Evolutionary conservation across 2,329 filamentous ascomycete genomes (phyloP).

Genomic region (Hymenoscyphus salicellus): DNA sequence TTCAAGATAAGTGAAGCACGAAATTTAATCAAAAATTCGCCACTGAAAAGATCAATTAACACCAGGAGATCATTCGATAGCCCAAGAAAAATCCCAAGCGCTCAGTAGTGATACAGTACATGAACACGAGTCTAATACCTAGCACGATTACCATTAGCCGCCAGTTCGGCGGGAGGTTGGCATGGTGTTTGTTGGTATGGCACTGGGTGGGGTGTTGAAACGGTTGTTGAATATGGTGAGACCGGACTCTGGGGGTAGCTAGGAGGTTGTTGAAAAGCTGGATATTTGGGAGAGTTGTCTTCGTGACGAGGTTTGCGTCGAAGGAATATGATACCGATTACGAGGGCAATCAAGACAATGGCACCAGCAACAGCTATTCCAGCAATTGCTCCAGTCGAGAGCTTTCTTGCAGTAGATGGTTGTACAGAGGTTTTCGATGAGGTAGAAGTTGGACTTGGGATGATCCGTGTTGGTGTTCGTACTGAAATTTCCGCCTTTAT

Average conservation of each 20-base stretch:
- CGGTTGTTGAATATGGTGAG: neutral
- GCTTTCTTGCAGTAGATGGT: conserved; percentile 41
- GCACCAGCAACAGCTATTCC: conserved; percentile 44
- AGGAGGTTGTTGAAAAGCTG: neutral
- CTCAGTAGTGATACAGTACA: neutral
- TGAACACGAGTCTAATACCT: neutral
- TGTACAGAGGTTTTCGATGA: neutral
- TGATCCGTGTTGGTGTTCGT: conserved; percentile 24
- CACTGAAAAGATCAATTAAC: no score
- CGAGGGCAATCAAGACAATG: conserved; percentile 31
- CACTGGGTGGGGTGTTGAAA: neutral
- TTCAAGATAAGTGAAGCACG: no score
- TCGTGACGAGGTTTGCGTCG: neutral
- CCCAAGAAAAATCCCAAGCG: neutral
- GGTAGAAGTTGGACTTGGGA: no score
- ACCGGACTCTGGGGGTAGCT: neutral
- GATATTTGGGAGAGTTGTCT: neutral
- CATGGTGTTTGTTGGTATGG: no score
- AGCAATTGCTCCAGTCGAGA: conserved; percentile 42
- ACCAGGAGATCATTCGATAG: no score
- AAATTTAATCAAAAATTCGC: no score
- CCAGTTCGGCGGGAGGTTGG: neutral
- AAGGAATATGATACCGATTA: conserved; percentile 21
- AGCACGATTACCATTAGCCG: neutral
- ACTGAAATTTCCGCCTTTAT: conserved; percentile 45